Base-by-base conservation (phyloP, 305 asterid species). In the Solanum aculeatissimum region DNA sequence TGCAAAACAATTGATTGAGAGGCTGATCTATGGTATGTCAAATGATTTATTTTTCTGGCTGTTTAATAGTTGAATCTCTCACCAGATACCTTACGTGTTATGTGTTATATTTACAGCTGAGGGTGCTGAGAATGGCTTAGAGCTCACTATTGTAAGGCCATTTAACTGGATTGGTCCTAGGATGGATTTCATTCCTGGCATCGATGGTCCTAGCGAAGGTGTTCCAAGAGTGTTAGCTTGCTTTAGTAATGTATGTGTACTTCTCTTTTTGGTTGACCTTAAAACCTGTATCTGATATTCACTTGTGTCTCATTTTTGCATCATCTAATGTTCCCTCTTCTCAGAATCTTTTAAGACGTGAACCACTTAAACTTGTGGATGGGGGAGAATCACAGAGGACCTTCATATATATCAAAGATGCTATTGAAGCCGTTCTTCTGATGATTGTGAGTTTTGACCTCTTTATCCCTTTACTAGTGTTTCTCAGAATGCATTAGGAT, bases 101-200 rank as follows among this genome's bases (percentile, higher is more conserved):
- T 43, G 71, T 83, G 82, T 87, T 35, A 65, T 80, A 27, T 49
- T 83, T 85, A 85, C 94, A 95, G 97, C 97, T 81, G 98, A 95
- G 92, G 98, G 97, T 83, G 97, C 98, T 40, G 98, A 95, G 86
- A 95, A 93, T 81, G 98, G 98, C 68, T 94, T 95, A 69, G 95
- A 93, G 32, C 93, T 95, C 85, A 87, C 97, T 82, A 95, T 95
- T 77, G 98, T 95, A 82, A 92, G 98, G 87, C 98, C 98, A 72
- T 95, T 93, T 87, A 95, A 95, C 86, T 95, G 97, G 97, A 95
- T 95, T 90, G 98, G 98, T 80, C 97, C 98, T 57, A 90, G 97
- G 89, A 94, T 94, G 98, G 98, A 94, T 89, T 94, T 94, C 88
- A 94, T 94, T 8, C 98, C 97, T 57, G 98, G 98, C 54, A 91